A percentile compares a stretch with the other conserved stretches of the same genome.
phyloP scores from a whole-genome alignment of 2,329 filamentous ascomycete genomes.

The Monilinia fructigena region DNA sequence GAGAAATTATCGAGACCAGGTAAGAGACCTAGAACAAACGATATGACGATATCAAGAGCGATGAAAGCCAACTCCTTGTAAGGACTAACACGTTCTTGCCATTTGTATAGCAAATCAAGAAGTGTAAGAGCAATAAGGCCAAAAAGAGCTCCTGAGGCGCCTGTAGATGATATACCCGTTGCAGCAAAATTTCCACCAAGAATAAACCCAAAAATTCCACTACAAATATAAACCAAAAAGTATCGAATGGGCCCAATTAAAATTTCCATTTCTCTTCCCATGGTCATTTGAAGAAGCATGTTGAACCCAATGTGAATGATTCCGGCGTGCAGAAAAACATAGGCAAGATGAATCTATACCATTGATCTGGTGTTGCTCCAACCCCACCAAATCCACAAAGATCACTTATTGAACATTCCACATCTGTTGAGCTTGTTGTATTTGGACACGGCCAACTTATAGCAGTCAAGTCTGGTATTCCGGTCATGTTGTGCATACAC shows the following conservation, averaged over 20 bases:
- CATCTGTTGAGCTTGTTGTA: slow-evolving; percentile 58
- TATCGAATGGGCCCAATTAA: slow-evolving; percentile 87
- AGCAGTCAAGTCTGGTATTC: slow-evolving; percentile 55
- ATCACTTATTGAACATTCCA: slow-evolving; percentile 70
- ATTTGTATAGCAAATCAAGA: slow-evolving; percentile 89
- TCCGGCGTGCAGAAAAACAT: slow-evolving; percentile 98
- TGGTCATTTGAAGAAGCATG: slow-evolving; percentile 82
- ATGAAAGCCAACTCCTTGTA: slow-evolving; percentile 86
- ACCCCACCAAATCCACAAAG: slow-evolving; percentile 73
- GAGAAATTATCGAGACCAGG: slow-evolving; percentile 96
- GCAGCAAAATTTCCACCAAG: slow-evolving; percentile 92
- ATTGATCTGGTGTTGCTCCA: slow-evolving; percentile 73
- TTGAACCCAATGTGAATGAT: slow-evolving; percentile 96
- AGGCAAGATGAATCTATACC: slow-evolving; percentile 93
- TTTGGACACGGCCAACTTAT: slow-evolving; percentile 80
- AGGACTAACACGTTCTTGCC: slow-evolving; percentile 74
- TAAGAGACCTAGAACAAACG: slow-evolving; percentile 86
- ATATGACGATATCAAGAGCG: slow-evolving; percentile 78
- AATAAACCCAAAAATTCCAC: slow-evolving; percentile 94
- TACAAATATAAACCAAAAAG: slow-evolving; percentile 81
- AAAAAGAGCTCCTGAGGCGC: slow-evolving; percentile 87
- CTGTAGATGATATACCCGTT: slow-evolving; percentile 76
- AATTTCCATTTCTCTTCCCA: slow-evolving; percentile 89
- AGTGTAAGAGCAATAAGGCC: slow-evolving; percentile 86
- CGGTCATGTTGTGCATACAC: slow-evolving; percentile 84